A percentile compares a stretch with the other conserved stretches of the same genome.
Conservation (phyloP, 78 protist species). For the Neovahlkampfia damariscottae region DNA sequence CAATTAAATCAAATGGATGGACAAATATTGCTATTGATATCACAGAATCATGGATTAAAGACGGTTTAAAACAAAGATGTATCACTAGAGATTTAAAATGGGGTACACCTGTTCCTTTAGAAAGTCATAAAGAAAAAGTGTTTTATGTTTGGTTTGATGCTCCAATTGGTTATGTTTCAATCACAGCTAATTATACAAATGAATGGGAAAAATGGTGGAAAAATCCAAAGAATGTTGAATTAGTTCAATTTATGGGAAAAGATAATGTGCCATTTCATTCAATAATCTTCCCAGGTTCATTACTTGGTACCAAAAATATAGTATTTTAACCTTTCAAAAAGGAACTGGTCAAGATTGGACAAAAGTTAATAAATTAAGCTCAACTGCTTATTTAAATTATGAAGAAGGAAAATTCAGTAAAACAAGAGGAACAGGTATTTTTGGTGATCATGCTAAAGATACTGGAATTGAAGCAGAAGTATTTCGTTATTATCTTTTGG, state of each 20-base stretch:
- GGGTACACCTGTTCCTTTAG: conserved; percentile 72
- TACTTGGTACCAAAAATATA: conserved; percentile 44
- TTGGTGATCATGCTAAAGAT: conserved; percentile 57
- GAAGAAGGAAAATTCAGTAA: conserved; percentile 74
- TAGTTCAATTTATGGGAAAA: conserved; percentile 77
- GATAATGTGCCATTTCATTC: conserved; percentile 72
- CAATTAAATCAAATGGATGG: conserved; percentile 19
- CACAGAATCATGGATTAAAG: conserved; percentile 41
- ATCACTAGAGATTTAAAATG: conserved; percentile 81
- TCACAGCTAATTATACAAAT: conserved; percentile 60
- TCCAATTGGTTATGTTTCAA: conserved; percentile 79
- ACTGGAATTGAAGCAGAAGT: conserved; percentile 59
- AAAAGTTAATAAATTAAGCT: background rate
- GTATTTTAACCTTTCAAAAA: conserved; percentile 27
- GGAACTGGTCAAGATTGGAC: conserved; percentile 23
- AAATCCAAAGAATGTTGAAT: conserved; percentile 59
- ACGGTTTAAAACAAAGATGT: conserved; percentile 58
- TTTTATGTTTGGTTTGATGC: conserved; percentile 90
- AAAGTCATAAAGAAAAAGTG: conserved; percentile 50
- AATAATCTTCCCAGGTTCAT: conserved; percentile 73
- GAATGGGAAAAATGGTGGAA: conserved; percentile 77
- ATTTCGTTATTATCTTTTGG: conserved; percentile 60
- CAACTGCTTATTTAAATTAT: conserved; percentile 65
- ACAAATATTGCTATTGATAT: conserved; percentile 24
- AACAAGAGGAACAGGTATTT: conserved; percentile 67